Evolutionary conservation across 208 protist species (phyloP).

Genomic region (Trypanosoma theileri): DNA sequence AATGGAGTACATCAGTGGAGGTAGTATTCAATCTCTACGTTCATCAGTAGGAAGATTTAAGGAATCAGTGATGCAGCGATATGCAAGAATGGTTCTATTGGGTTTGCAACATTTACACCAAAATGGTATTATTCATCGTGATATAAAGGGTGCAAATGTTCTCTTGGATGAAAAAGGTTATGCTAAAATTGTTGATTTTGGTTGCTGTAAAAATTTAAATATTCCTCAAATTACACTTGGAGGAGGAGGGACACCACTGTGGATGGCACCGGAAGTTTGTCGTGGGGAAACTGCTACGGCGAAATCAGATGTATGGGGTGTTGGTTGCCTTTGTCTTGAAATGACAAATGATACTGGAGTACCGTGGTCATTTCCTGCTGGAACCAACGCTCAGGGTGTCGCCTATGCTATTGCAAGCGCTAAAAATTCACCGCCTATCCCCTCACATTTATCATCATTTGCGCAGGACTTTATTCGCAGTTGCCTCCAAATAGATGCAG

Average conservation of each 20-base stretch:
- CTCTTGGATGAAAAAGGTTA: constrained; percentile 80
- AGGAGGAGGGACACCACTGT: constrained; percentile 66
- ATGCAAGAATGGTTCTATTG: constrained; percentile 70
- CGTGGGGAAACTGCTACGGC: constrained; percentile 54
- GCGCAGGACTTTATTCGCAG: constrained; percentile 67
- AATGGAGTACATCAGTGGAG: constrained; percentile 88
- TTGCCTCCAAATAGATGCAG: constrained; percentile 64
- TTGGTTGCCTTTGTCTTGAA: constrained; percentile 81
- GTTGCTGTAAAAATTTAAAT: constrained; percentile 80
- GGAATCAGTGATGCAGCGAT: constrained; percentile 73
- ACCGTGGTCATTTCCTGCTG: constrained; percentile 61
- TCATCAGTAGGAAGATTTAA: constrained; percentile 55
- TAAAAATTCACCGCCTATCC: constrained; percentile 56
- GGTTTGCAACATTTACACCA: constrained; percentile 74
- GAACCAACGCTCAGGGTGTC: constrained; percentile 55
- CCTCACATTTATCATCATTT: constrained; percentile 43
- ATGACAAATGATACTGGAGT: constrained; percentile 74
- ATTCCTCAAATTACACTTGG: constrained; percentile 40
- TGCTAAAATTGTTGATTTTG: constrained; percentile 94
- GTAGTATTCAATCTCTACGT: constrained; percentile 71
- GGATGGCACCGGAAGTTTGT: constrained; percentile 89
- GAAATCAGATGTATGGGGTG: constrained; percentile 83
- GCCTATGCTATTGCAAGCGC: constrained; percentile 68
- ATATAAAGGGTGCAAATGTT: constrained; percentile 92
- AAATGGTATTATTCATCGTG: constrained; percentile 83